These are phyloP conservation scores for Entophlyctis luteolus DNA, from an alignment of 192 early-diverging fungal species.

Conservation along the genomic window DNA sequence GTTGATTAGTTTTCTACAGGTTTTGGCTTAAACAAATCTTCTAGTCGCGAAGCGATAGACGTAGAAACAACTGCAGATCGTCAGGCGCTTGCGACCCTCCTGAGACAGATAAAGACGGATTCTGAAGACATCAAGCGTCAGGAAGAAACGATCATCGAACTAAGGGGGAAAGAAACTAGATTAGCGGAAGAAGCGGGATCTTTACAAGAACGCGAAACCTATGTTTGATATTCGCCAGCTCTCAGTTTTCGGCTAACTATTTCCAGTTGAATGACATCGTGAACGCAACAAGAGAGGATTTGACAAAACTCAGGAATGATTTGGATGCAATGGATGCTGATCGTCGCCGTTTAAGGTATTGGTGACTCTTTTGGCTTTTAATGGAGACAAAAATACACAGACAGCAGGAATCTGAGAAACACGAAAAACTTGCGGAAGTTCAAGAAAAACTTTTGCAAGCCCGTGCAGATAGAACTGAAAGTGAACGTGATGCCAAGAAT, in stretches of 20 bases:
- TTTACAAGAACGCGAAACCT: slow-evolving; percentile 27
- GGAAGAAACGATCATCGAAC: slow-evolving; percentile 14
- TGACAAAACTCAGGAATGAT: slow-evolving; percentile 56
- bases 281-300: slow-evolving; percentile 30
- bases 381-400: slow-evolving; percentile 27
- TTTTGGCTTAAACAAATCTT: too few relatives aligned
- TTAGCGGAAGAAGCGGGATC: slow-evolving; percentile 44
- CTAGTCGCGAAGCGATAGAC: slow-evolving; percentile 70
- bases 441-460: slow-evolving; percentile 76
- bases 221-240: not conserved
- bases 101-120: slow-evolving; percentile 61
- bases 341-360: slow-evolving; percentile 57
- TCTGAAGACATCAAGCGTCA: slow-evolving; percentile 57
- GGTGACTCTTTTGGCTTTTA: not conserved
- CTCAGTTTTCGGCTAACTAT: not conserved
- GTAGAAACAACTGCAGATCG: slow-evolving; percentile 63
- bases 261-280: slow-evolving; percentile 29
- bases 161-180: slow-evolving; percentile 35
- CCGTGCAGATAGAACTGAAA: slow-evolving; percentile 77
- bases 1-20: slow-evolving; percentile 16
- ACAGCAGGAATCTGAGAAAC: slow-evolving; percentile 66
- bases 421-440: slow-evolving; percentile 78
- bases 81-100: slow-evolving; percentile 63
- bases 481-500: slow-evolving; percentile 71
- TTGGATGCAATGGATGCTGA: slow-evolving; percentile 61